phyloP scores from a whole-genome alignment of 169 alveolate genomes.

The Pseudocohnilembus persalinus region DNA sequence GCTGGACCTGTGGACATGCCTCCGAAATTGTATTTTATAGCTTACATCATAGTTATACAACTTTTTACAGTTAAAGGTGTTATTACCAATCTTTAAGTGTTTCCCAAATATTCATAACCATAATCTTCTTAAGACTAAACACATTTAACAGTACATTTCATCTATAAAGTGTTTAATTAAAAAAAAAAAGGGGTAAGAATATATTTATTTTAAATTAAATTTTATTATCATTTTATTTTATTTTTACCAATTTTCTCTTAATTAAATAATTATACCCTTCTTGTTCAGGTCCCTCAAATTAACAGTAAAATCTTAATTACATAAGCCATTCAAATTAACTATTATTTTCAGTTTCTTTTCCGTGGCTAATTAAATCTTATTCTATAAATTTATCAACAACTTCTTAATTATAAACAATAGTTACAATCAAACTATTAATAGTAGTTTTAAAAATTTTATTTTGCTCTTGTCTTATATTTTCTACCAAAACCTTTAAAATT shows the following conservation, averaged over 20 bases:
- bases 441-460: neutral
- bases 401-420: neutral
- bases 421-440: neutral
- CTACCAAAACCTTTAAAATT: neutral
- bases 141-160: neutral
- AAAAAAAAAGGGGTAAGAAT: too few relatives aligned
- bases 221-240: too few relatives aligned
- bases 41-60: constrained; percentile 72
- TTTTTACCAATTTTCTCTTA: too few relatives aligned
- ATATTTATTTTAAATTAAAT: too few relatives aligned
- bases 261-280: too few relatives aligned
- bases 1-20: constrained; percentile 73
- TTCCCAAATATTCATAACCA: constrained; percentile 93
- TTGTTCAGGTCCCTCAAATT: too few relatives aligned
- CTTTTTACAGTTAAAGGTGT: constrained; percentile 86
- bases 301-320: neutral
- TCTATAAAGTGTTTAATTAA: neutral
- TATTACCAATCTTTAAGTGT: constrained; percentile 86
- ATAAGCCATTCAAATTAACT: neutral
- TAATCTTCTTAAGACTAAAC: constrained; percentile 46
- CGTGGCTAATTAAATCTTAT: neutral
- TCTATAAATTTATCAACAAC: neutral
- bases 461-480: neutral
- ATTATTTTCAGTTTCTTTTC: neutral
- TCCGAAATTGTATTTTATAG: constrained; percentile 59